phyloP scores from a whole-genome alignment of 306 rosid genomes.

The Prosopis cineraria region DNA sequence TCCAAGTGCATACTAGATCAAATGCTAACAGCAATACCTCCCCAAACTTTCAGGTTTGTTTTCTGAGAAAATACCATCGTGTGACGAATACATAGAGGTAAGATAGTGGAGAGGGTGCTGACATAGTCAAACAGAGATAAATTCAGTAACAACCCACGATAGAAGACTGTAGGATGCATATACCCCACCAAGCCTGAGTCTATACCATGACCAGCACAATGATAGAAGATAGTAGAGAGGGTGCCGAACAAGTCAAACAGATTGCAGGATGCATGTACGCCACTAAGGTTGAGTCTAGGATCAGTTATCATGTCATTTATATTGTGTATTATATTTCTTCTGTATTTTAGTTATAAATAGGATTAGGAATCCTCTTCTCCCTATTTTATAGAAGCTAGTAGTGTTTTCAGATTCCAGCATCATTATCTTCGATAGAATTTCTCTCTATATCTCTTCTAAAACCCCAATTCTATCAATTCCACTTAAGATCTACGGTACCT shows the following conservation, averaged over 20 bases:
- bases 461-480: background rate
- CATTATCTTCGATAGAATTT: background rate
- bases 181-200: background rate
- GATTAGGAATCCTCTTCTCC: background rate
- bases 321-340: background rate
- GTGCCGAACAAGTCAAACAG: background rate
- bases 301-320: background rate
- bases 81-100: background rate
- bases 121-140: background rate
- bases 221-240: background rate
- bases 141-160: background rate
- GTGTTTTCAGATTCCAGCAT: background rate
- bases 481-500: slow-evolving; percentile 49
- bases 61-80: background rate
- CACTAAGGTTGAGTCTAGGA: background rate
- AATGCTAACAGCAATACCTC: background rate
- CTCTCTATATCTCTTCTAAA: background rate
- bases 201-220: background rate
- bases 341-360: background rate
- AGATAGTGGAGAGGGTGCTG: background rate
- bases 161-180: background rate
- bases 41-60: background rate
- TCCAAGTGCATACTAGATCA: background rate
- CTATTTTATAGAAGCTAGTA: background rate
- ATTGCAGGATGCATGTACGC: background rate